Base-by-base conservation (phyloP, 192 early-diverging fungal species). In the Backusella liffmaniae region DNA sequence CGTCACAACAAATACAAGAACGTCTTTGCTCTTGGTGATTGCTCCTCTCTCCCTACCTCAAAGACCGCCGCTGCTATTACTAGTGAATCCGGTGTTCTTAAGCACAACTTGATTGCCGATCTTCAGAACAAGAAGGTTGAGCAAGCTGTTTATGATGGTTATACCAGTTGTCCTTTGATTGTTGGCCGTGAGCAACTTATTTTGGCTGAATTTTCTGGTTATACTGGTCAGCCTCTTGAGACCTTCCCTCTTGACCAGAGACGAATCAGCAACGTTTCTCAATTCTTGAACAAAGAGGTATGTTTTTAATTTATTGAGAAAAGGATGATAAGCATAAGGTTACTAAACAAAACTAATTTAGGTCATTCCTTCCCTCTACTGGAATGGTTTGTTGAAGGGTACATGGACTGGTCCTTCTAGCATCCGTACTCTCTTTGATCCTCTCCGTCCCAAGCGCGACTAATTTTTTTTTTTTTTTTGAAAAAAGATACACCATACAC, bases 61-160 rank as follows among this genome's bases (percentile, higher is more conserved):
- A 96, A 96, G 86, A 96, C 95, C 5, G 95, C 95, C 10, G 94
- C 95, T 29, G 94, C 95, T n/a, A 94, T 93, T 67, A 89, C 95
- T 23, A 89, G 87, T 42, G 90, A 96, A 83, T 89, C 92, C n/a
- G 86, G 79, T 35, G 91, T 95, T 0, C 77, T 95, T 16, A 92
- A 89, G 81, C 82, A 89, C 72, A 96, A 96, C 83, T 80, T 96
- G 71, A 83, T 94, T 42, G 82, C 79, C 67, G 79, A 85, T 70
- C 86, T 94, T 37, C 71, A 84, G 29, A 90, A 88, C 29, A 86
- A 86, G 26, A 75, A 77, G 2, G 76, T 82, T 34, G 83, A 87
- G 5, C 73, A 83, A 29, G 84, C 83, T 7, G 88, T 88, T 44
- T 96, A 96, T 77, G 86, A 92, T 74, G 95, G 95, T 71, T 96